Conservation (phyloP, 164 flowering plant species). For the Stephania cephalantha region DNA sequence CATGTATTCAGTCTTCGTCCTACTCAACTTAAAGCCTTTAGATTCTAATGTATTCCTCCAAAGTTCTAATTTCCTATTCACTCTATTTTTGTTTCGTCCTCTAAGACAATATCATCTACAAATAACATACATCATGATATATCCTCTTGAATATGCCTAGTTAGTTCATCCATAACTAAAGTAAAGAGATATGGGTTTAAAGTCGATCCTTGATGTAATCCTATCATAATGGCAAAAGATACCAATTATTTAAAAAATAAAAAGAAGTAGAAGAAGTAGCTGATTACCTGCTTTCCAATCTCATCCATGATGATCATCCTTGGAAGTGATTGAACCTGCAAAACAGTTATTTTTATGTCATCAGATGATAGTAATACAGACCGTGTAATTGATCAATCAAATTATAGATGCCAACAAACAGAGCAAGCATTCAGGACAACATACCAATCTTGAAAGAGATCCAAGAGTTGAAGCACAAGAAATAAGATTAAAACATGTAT, state of each 20-base stretch:
- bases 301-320: conserved; percentile 97
- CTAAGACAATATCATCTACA: too few relatives aligned
- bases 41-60: too few relatives aligned
- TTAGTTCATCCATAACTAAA: too few relatives aligned
- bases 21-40: too few relatives aligned
- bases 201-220: too few relatives aligned
- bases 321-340: conserved; percentile 91
- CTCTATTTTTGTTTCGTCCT: too few relatives aligned
- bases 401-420: neutral
- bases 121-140: too few relatives aligned
- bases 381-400: neutral
- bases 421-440: conserved; percentile 7
- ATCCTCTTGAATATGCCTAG: too few relatives aligned
- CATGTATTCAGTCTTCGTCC: too few relatives aligned
- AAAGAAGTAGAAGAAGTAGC: neutral
- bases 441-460: conserved; percentile 90
- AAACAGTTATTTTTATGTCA: conserved; percentile 6
- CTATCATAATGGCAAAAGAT: too few relatives aligned
- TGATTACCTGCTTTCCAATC: conserved; percentile 85
- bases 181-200: too few relatives aligned
- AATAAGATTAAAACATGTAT: conserved; percentile 78
- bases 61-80: too few relatives aligned
- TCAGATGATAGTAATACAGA: conserved; percentile 3
- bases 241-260: neutral
- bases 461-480: conserved; percentile 87